These are phyloP conservation scores for Capronia coronata DNA, from an alignment of 2,329 filamentous ascomycete genomes.

Conservation along the genomic window DNA sequence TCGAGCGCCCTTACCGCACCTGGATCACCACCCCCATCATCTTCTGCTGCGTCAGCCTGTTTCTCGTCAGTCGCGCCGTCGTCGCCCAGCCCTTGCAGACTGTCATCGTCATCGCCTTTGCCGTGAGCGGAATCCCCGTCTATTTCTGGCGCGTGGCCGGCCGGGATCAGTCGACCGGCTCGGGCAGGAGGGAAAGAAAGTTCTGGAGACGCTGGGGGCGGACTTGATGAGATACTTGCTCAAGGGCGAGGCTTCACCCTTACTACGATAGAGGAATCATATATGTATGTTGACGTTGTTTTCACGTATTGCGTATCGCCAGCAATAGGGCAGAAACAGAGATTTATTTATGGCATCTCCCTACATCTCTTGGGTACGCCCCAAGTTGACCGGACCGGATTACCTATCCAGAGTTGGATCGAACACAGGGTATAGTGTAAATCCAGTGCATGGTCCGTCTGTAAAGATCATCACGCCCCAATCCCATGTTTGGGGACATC, in stretches of 20 bases:
- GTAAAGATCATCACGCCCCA: too few species aligned
- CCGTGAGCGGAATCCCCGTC: constrained; percentile 73
- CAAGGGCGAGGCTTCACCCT: not conserved
- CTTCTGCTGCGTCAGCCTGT: constrained; percentile 95
- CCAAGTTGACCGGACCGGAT: too few species aligned
- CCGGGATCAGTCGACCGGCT: constrained; percentile 43
- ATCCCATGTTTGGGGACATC: too few species aligned
- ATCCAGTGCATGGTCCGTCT: too few species aligned
- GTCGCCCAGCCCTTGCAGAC: constrained; percentile 90
- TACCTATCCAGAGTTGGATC: too few species aligned
- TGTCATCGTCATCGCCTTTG: constrained; percentile 75
- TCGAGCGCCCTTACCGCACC: constrained; percentile 87
- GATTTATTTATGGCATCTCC: too few species aligned
- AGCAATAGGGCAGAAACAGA: too few species aligned
- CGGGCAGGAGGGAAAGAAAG: constrained; percentile 19
- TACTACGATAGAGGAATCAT: too few species aligned
- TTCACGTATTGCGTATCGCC: too few species aligned
- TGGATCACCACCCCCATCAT: constrained; percentile 98
- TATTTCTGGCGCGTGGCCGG: constrained; percentile 81
- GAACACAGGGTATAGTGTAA: too few species aligned
- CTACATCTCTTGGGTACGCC: too few species aligned
- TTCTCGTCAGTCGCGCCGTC: constrained; percentile 78
- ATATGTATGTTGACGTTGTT: too few species aligned
- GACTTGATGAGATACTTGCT: constrained; percentile 6
- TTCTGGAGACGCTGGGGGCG: constrained; percentile 39